phyloP scores from a whole-genome alignment of 2,329 filamentous ascomycete genomes.

The Akanthomyces uredinophilus region DNA sequence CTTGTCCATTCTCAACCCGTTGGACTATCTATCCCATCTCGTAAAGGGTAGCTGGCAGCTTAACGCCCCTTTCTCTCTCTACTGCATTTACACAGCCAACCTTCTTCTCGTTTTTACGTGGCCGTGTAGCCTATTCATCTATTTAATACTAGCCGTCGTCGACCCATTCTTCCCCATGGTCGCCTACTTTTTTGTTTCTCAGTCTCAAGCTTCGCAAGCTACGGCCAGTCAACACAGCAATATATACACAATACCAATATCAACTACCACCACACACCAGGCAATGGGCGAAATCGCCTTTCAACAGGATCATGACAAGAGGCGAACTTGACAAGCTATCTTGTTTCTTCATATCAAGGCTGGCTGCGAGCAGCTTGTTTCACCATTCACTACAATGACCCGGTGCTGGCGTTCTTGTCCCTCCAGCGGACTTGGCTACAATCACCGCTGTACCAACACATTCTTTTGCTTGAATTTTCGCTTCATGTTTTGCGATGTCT shows the following conservation, averaged over 20 bases:
- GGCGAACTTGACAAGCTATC: not conserved
- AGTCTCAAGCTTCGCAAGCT: not conserved
- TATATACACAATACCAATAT: constrained; percentile 2
- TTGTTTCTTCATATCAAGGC: not conserved
- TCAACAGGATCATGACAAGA: not conserved
- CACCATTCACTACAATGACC: not conserved
- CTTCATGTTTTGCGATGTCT: not conserved
- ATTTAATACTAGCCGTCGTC: constrained; percentile 13
- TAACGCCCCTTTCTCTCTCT: not conserved
- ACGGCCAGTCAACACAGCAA: not conserved
- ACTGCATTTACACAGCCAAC: constrained; percentile 11
- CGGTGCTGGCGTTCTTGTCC: not conserved
- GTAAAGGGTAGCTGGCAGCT: constrained; percentile 5
- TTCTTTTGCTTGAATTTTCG: not conserved
- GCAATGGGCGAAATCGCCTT: not conserved
- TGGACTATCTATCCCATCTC: constrained; percentile 6
- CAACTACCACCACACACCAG: not conserved
- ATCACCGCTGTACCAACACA: not conserved
- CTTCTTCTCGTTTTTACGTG: not conserved
- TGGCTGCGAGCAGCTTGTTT: not conserved
- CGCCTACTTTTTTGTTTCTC: not conserved
- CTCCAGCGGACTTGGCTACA: not conserved
- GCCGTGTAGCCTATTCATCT: constrained; percentile 10
- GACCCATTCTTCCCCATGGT: constrained; percentile 3
- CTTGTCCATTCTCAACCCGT: not conserved